Percentiles rank a stretch among this genome's conserved stretches.
phyloP scores from a whole-genome alignment of 495 filamentous ascomycete species.

The Xylaria palmicola region DNA sequence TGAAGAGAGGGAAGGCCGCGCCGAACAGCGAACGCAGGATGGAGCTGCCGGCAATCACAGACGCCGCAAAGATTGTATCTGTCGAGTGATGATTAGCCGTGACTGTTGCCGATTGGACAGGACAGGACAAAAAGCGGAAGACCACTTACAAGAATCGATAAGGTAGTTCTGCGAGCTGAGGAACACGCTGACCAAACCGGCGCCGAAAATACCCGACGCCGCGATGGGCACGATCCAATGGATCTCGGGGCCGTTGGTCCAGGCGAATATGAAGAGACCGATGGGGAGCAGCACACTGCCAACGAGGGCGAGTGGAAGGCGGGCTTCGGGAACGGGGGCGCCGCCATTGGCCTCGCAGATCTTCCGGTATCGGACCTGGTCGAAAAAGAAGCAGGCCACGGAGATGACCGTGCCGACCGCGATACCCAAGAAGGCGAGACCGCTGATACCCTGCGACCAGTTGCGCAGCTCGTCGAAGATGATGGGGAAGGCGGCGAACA shows the following conservation, averaged over 20 bases:
- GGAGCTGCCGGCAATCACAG: slow-evolving; percentile 66
- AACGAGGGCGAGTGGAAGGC: slow-evolving; percentile 66
- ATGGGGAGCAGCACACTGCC: slow-evolving; percentile 70
- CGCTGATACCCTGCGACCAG: slow-evolving; percentile 62
- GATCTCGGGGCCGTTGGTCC: slow-evolving; percentile 64
- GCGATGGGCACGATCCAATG: slow-evolving; percentile 68
- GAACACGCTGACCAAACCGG: slow-evolving; percentile 71
- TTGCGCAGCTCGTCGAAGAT: slow-evolving; percentile 68
- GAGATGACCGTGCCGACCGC: slow-evolving; percentile 64
- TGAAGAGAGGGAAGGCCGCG: slow-evolving; percentile 85
- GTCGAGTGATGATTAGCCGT: neutral
- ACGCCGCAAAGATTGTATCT: slow-evolving; percentile 70
- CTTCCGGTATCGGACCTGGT: slow-evolving; percentile 56
- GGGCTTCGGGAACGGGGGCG: slow-evolving; percentile 65
- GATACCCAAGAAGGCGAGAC: slow-evolving; percentile 69
- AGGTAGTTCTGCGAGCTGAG: slow-evolving; percentile 66
- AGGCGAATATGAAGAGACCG: slow-evolving; percentile 68
- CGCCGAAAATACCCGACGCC: slow-evolving; percentile 68
- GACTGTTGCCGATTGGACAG: neutral
- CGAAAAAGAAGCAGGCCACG: slow-evolving; percentile 60
- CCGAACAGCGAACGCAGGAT: slow-evolving; percentile 63
- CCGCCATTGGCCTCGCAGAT: slow-evolving; percentile 50
- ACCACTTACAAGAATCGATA: slow-evolving; percentile 54
- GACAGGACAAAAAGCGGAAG: neutral
- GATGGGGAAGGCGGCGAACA: slow-evolving; percentile 76